These are phyloP conservation scores for Aspergillus arachidicola DNA, from an alignment of 2,329 filamentous ascomycete species.

Conservation along the genomic window DNA sequence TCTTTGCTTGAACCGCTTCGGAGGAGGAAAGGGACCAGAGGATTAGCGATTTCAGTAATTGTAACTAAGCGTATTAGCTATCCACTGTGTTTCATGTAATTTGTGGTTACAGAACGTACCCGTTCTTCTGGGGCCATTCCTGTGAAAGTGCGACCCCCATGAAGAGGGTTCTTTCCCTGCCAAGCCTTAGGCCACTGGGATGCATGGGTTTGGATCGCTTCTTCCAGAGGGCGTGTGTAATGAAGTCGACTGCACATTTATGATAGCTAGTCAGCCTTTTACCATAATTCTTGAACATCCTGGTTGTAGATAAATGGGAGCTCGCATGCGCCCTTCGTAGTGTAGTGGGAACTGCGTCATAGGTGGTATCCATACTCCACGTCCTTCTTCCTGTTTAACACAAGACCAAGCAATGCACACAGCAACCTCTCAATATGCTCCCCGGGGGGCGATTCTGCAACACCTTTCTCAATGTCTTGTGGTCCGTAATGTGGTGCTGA, in stretches of 20 bases:
- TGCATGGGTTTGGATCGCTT: slow-evolving; percentile 82
- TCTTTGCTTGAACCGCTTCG: slow-evolving; percentile 75
- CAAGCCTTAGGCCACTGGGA: slow-evolving; percentile 86
- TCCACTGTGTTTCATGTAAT: slow-evolving; percentile 3
- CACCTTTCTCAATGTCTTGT: slow-evolving; percentile 88
- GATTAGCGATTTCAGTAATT: slow-evolving; percentile 77
- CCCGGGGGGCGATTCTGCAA: slow-evolving; percentile 75
- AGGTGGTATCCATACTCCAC: slow-evolving; percentile 75
- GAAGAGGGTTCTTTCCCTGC: slow-evolving; percentile 80
- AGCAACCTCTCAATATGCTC: slow-evolving; percentile 85
- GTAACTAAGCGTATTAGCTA: slow-evolving; percentile 61
- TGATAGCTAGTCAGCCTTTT: slow-evolving; percentile 32
- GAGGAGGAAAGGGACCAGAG: slow-evolving; percentile 90
- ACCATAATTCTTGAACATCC: not conserved
- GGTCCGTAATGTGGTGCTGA: slow-evolving; percentile 88
- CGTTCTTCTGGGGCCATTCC: slow-evolving; percentile 79
- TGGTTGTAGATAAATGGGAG: not conserved
- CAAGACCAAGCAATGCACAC: slow-evolving; percentile 82
- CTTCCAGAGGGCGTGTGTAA: slow-evolving; percentile 89
- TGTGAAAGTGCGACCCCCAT: slow-evolving; percentile 77
- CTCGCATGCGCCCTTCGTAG: not conserved
- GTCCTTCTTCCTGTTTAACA: slow-evolving; percentile 97
- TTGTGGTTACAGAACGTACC: slow-evolving; percentile 55
- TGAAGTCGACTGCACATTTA: slow-evolving; percentile 72
- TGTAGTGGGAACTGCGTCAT: slow-evolving; percentile 10